Evolutionary conservation across 192 early-diverging fungal genomes (phyloP), one percentile per base, ranked within the genome.

Genomic region (Coemansia pectinata): DNA sequence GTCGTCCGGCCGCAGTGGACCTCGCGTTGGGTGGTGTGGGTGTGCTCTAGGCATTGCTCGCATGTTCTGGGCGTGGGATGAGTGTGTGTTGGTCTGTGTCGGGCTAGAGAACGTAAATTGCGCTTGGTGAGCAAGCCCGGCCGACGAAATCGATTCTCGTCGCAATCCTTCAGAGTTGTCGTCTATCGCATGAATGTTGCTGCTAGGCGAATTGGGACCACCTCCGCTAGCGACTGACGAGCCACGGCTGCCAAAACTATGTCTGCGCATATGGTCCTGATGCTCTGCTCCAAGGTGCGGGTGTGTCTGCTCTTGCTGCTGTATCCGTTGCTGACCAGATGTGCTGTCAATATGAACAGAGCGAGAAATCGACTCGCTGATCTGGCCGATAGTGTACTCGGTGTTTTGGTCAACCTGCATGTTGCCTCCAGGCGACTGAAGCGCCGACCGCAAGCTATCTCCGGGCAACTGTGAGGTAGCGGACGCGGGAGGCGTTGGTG

Each of bases 21-120:
- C 38, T 5, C 15, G 55, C 40, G 34, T 31, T 5, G 42, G 29
- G 9, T 50, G 40, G 27, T 69, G 57, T 11, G 15, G 58, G 29
- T 53, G 68, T 25, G 5, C 33, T n/a, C 15, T 62, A 38, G 50
- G 19, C 17, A 42, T 63, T 41, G 23, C 40, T 25, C 29, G 40
- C 55, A 19, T 39, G 23, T 33, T 41, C 61, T 21, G 34, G 29
- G 38, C 48, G 19, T 61, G 58, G 4, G 55, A 29, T 62, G 29
- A 7, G n/a, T 34, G 57, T 7, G 33, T 47, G 38, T 23, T 69
- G 6, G 17, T 15, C 33, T 61, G 73, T 14, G 45, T 50, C 2
- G 74, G 67, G 21, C 65, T 74, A 47, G 70, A 62, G 29, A 82
- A 73, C 1, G 79, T 77, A 39, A 73, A 82, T 58, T 82, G 71